Evolutionary conservation across 805 yeast genomes (phyloP), one percentile per base, ranked within the genome.

Genomic region (Wickerhamiella nectarea): DNA sequence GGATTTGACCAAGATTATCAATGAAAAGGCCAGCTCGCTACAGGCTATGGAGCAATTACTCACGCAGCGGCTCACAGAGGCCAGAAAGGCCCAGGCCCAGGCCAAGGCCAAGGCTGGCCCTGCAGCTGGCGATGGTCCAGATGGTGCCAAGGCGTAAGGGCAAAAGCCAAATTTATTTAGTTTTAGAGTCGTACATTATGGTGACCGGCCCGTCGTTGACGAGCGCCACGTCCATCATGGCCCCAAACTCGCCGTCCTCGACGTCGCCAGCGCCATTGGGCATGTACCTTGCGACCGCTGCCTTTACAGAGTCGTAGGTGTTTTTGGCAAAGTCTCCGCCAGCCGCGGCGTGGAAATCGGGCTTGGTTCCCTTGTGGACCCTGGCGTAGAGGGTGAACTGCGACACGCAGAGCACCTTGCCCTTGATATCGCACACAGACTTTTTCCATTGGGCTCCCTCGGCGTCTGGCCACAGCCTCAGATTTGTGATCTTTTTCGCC

Each of bases 131-230:
- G n/a, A n/a, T n/a, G n/a, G n/a, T n/a, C n/a, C n/a, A n/a, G n/a
- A n/a, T n/a, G n/a, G n/a, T n/a, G n/a, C n/a, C n/a, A n/a, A n/a
- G n/a, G n/a, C n/a, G n/a, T n/a, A n/a, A n/a, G n/a, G n/a, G n/a
- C n/a, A n/a, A n/a, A n/a, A n/a, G n/a, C n/a, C n/a, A n/a, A 11
- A 28, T 6, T 12, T 28, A 28, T 10, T 12, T 28, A 28, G 31
- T 28, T 11, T n/a, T 28, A 28, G 31, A 28, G 57, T 87, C 95
- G 65, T 80, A 72, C 17, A 78, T 72, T 25, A 89, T 79, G 0
- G 97, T 89, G 0, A 83, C 85, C 0, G 97, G 97, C 1, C 97
- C 97, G 54, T 89, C 96, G 56, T 91, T 91, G 11, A 79, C 75
- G 48, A 89, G 61, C 1, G 72, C 71, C 12, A 93, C 95, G 50